Evolutionary conservation across 2,329 filamentous ascomycete genomes (phyloP).

Genomic region (Domatiomyces globalis): DNA sequence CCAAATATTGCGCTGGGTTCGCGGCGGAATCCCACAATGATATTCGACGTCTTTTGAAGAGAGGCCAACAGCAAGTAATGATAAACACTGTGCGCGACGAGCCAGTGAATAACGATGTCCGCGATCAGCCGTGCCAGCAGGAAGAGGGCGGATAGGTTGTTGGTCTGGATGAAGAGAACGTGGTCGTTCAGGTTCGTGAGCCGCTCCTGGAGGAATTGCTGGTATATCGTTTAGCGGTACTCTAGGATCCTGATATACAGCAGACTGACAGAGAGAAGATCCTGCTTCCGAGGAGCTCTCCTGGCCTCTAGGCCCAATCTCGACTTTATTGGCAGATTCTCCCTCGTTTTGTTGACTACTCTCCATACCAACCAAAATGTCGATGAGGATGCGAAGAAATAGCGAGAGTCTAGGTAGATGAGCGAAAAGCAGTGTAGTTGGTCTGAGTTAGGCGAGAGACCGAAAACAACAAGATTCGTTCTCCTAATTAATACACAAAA

Average conservation of each 20-base stretch:
- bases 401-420: background rate
- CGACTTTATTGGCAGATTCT: background rate
- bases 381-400: background rate
- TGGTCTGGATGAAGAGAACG: background rate
- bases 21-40: background rate
- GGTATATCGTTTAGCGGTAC: background rate
- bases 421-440: background rate
- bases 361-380: background rate
- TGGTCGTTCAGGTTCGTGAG: background rate
- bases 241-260: background rate
- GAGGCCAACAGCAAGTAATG: background rate
- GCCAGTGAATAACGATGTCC: conserved; percentile 1
- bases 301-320: background rate
- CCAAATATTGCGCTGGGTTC: background rate
- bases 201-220: background rate
- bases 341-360: background rate
- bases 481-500: background rate
- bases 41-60: background rate
- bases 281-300: background rate
- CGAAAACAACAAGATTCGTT: background rate
- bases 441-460: background rate
- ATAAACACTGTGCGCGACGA: background rate
- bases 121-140: background rate
- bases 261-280: background rate
- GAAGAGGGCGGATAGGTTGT: background rate